phyloP scores from a whole-genome alignment of 2,329 filamentous ascomycete genomes.

The Beauveria sp. region DNA sequence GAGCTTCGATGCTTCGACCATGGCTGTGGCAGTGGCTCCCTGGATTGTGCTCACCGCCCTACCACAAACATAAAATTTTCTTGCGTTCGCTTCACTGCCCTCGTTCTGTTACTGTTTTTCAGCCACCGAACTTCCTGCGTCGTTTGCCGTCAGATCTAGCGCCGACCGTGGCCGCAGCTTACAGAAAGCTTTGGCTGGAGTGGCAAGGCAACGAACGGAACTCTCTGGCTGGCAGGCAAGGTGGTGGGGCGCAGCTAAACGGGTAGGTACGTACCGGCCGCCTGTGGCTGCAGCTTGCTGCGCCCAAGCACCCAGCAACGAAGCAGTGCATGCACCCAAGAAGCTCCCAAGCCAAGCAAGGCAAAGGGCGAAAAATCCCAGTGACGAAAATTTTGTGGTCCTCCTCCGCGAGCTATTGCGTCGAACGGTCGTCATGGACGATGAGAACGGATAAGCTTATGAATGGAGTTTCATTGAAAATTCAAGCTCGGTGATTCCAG shows the following conservation, averaged over 20 bases:
- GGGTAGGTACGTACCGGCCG: neutral
- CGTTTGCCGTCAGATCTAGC: neutral
- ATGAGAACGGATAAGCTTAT: neutral
- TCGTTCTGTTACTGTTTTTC: neutral
- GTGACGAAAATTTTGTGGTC: conserved; percentile 9
- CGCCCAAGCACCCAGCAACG: neutral
- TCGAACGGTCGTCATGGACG: conserved; percentile 5
- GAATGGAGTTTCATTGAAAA: neutral
- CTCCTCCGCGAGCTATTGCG: neutral
- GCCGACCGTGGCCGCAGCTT: neutral
- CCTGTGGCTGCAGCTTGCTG: conserved; percentile 1
- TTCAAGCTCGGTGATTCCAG: neutral
- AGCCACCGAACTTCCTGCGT: neutral
- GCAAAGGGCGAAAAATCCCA: neutral
- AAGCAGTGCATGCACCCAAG: neutral
- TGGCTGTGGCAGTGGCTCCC: neutral
- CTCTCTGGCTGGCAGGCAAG: conserved; percentile 3
- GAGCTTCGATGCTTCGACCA: neutral
- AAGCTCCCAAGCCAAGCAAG: neutral
- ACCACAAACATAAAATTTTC: neutral
- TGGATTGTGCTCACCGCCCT: neutral
- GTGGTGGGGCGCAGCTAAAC: neutral
- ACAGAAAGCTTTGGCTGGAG: conserved; percentile 3
- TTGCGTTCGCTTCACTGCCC: neutral
- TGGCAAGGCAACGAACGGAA: conserved; percentile 10